Evolutionary conservation across 257 asterid genomes (phyloP), one percentile per base, ranked within the genome.

Genomic region (Rubia yunnanensis): DNA sequence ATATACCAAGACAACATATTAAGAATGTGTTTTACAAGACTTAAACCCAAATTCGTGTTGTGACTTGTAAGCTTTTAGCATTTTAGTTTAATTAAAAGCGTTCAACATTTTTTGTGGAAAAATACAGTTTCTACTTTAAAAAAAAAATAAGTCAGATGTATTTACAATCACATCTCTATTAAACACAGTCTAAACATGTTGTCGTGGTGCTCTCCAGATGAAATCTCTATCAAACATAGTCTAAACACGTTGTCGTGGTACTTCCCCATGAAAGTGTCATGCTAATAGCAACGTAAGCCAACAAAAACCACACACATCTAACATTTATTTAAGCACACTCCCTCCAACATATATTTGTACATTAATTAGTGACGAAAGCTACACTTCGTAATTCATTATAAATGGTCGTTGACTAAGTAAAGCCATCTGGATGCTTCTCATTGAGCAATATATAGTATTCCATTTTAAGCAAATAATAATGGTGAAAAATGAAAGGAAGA

Each of bases 221-320:
- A n/a, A n/a, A n/a, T n/a, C n/a, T n/a, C n/a, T n/a, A n/a, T n/a
- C n/a, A n/a, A n/a, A n/a, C n/a, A n/a, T n/a, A n/a, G n/a, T n/a
- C n/a, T n/a, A n/a, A n/a, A n/a, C n/a, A n/a, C n/a, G n/a, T 39
- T 2, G 10, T 0, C 13, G 20, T 80, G 71, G 67, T 75, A 65
- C 49, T 57, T 34, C 64, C 74, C 67, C 36, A 69, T 73, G 65
- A 39, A 61, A 58, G 41, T 65, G 70, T 35, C 54, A 27, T 36
- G 17, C 6, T 41, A 41, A 41, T 20, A 44, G 52, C 52, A 14
- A 44, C 20, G 52, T 39, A 10, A 39, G 17, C 67, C 63, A 59
- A 48, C 27, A 52, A 54, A 66, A 46, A 60, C 61, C 60, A 61
- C 53, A 77, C 78, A 73, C 65, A 69, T 69, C 66, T 69, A 18